Conservation (phyloP, 1,139 yeast genomes). For the Debaryomycetaceae sp. region DNA sequence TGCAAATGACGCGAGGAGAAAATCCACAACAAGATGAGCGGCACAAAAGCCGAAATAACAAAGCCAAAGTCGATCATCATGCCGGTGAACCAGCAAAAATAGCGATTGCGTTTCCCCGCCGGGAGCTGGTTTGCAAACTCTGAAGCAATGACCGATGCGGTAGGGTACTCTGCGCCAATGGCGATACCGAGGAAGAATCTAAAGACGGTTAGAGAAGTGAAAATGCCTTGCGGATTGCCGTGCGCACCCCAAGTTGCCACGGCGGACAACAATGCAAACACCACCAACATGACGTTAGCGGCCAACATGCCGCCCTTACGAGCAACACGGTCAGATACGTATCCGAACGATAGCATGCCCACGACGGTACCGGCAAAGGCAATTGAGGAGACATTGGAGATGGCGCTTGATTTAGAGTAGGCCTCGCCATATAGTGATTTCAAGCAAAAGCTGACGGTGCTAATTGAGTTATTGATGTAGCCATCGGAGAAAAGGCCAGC, state of each 20-base stretch:
- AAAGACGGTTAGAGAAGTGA: slow-evolving; percentile 73
- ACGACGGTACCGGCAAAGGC: slow-evolving; percentile 39
- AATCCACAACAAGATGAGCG: slow-evolving; percentile 79
- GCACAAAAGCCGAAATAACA: slow-evolving; percentile 75
- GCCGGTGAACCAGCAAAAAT: slow-evolving; percentile 83
- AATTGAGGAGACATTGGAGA: slow-evolving; percentile 39
- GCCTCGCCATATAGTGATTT: slow-evolving; percentile 12
- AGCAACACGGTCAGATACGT: slow-evolving; percentile 34
- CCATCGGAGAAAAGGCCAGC: slow-evolving; percentile 45
- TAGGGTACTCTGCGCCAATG: slow-evolving; percentile 85
- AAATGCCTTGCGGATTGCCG: slow-evolving; percentile 47
- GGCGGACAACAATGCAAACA: slow-evolving; percentile 59
- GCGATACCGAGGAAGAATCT: slow-evolving; percentile 84
- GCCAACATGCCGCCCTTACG: slow-evolving; percentile 37
- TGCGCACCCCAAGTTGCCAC: slow-evolving; percentile 66
- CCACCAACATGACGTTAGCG: slow-evolving; percentile 33
- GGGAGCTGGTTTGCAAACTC: slow-evolving; percentile 79
- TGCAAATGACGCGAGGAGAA: slow-evolving; percentile 59
- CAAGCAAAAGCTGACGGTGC: slow-evolving; percentile 33
- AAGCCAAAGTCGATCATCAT: slow-evolving; percentile 83
- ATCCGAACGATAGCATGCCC: slow-evolving; percentile 37
- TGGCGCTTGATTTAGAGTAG: slow-evolving; percentile 22
- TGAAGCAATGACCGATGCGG: slow-evolving; percentile 88
- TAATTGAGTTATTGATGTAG: slow-evolving; percentile 40
- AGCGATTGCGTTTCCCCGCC: slow-evolving; percentile 76